Percentiles rank a stretch among this genome's conserved stretches.
These are phyloP conservation scores for Cordia subcordata DNA, from an alignment of 257 asterid species.

Conservation along the genomic window DNA sequence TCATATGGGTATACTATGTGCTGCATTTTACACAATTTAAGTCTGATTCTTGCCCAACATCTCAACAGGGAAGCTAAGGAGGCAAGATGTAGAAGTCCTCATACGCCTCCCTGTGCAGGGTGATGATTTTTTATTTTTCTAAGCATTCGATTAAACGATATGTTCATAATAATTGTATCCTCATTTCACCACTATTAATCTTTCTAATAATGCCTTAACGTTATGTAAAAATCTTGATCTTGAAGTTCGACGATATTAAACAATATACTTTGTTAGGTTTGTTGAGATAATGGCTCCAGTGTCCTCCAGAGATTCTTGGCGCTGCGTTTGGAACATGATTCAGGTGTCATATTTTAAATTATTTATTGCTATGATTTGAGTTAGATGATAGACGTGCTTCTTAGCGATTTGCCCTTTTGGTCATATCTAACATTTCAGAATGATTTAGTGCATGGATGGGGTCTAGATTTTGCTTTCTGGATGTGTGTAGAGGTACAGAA, in stretches of 20 bases:
- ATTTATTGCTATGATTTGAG: no score
- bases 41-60: not conserved
- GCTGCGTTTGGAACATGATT: constrained; percentile 50
- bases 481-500: constrained; percentile 41
- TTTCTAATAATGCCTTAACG: not conserved
- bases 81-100: not conserved
- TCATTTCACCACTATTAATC: no score
- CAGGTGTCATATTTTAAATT: constrained; percentile 24
- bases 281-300: constrained; percentile 63
- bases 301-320: constrained; percentile 47
- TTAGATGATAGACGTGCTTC: no score
- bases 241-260: not conserved
- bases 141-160: no score
- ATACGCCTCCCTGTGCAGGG: not conserved
- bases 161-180: no score
- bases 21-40: no score
- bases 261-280: constrained; percentile 17
- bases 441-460: constrained; percentile 59
- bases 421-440: constrained; percentile 26
- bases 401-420: no score
- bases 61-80: not conserved
- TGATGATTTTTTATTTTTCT: no score
- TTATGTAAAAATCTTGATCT: not conserved
- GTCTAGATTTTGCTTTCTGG: constrained; percentile 42
- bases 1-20: not conserved